phyloP scores from a whole-genome alignment of 345 rosid species.

The Excoecaria cochinchinensis region DNA sequence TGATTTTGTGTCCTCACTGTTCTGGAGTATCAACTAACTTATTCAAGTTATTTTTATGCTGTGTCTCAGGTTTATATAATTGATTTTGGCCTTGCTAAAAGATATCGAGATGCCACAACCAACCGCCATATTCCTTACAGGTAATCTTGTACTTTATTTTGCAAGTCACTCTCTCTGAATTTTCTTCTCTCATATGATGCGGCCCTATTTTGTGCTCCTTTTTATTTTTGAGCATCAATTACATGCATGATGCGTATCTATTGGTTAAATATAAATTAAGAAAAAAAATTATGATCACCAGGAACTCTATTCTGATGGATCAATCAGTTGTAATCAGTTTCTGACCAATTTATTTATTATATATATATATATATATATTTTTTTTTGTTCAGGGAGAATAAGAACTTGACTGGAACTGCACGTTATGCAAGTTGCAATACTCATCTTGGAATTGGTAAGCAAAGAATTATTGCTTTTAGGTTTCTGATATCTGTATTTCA shows the following conservation, averaged over 20 bases:
- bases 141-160: slow-evolving; percentile 29
- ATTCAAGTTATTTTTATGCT: neutral
- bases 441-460: slow-evolving; percentile 94
- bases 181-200: neutral
- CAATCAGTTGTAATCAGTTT: neutral
- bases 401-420: slow-evolving; percentile 94
- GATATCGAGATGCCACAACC: slow-evolving; percentile 74
- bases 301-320: neutral
- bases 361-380: too few relatives aligned
- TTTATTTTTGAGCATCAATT: neutral
- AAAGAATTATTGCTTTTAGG: neutral
- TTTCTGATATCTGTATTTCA: neutral
- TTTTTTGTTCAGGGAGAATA: slow-evolving; percentile 65
- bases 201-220: neutral
- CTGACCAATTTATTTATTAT: too few relatives aligned
- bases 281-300: neutral
- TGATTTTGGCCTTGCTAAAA: slow-evolving; percentile 91
- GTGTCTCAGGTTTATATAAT: slow-evolving; percentile 67
- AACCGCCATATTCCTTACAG: slow-evolving; percentile 85
- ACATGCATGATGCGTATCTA: neutral
- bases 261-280: neutral
- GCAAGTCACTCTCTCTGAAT: neutral
- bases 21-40: neutral
- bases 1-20: neutral
- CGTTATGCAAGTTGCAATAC: slow-evolving; percentile 97